Conservation (phyloP, 1,139 yeast species). For the Suhomyces bokatorum region DNA sequence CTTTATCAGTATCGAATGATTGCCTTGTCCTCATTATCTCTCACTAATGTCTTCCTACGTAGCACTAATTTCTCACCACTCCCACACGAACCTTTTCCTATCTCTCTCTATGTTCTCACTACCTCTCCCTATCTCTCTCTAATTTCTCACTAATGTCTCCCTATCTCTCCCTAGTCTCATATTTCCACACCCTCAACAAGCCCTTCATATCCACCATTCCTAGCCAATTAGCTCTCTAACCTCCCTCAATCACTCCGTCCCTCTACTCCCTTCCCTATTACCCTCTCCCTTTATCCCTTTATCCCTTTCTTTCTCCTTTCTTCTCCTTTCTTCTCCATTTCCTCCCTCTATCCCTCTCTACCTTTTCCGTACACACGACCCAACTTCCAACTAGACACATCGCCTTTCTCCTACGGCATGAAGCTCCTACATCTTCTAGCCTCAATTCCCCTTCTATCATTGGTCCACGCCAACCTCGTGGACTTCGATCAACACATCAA, state of each 20-base stretch:
- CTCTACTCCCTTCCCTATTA: no score
- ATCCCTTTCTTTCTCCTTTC: neutral
- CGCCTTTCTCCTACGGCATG: neutral
- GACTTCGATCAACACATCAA: slow-evolving; percentile 42
- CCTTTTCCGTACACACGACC: no score
- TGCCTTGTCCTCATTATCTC: neutral
- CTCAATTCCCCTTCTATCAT: slow-evolving; percentile 3
- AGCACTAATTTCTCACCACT: no score
- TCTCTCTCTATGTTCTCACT: neutral
- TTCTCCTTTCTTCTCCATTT: neutral
- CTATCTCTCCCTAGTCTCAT: no score
- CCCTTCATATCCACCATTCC: no score
- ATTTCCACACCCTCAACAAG: no score
- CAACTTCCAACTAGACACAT: neutral
- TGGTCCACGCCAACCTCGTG: slow-evolving; percentile 47
- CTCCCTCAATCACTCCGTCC: no score
- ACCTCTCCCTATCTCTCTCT: neutral
- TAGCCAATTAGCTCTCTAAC: no score
- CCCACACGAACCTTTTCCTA: no score
- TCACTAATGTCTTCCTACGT: neutral
- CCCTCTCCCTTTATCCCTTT: no score
- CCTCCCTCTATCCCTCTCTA: neutral
- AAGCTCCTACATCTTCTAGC: slow-evolving; percentile 3
- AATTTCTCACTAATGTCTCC: neutral
- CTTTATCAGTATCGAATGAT: no score